Evolutionary conservation across 1,284 basidiomycete species (phyloP).

Genomic region (Lentinula novae-zelandiae): DNA sequence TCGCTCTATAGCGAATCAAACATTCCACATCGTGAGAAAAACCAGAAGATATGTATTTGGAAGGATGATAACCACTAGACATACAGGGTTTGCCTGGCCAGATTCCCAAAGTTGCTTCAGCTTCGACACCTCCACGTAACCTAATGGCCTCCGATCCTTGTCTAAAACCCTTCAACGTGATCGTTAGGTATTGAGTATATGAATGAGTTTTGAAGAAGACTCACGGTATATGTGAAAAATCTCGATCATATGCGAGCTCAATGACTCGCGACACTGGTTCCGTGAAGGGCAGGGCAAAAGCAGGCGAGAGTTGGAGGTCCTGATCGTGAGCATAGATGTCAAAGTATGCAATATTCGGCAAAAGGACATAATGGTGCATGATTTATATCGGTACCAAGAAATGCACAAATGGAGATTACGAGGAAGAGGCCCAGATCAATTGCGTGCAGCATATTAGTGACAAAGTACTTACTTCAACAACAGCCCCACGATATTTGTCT

Average conservation of each 20-base stretch:
- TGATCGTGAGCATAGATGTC: slow-evolving; percentile 27
- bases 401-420: too few relatives aligned
- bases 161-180: slow-evolving; percentile 64
- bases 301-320: slow-evolving; percentile 87
- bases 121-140: slow-evolving; percentile 74
- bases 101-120: slow-evolving; percentile 79
- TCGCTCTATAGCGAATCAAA: slow-evolving; percentile 43
- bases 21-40: background rate
- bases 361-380: background rate
- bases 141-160: slow-evolving; percentile 67
- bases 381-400: background rate
- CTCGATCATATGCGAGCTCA: slow-evolving; percentile 84
- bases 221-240: slow-evolving; percentile 89
- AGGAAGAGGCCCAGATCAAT: background rate
- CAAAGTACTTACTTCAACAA: slow-evolving; percentile 13
- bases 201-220: slow-evolving; percentile 4
- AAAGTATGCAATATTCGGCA: background rate
- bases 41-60: background rate
- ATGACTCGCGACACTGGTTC: slow-evolving; percentile 74
- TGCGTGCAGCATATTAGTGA: too few relatives aligned
- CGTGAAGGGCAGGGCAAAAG: slow-evolving; percentile 74
- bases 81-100: slow-evolving; percentile 55
- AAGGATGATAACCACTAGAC: background rate
- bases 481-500: slow-evolving; percentile 13
- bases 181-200: background rate